These are phyloP conservation scores for Fraxinus paxiana DNA, from an alignment of 305 asterid genomes.

Conservation along the genomic window DNA sequence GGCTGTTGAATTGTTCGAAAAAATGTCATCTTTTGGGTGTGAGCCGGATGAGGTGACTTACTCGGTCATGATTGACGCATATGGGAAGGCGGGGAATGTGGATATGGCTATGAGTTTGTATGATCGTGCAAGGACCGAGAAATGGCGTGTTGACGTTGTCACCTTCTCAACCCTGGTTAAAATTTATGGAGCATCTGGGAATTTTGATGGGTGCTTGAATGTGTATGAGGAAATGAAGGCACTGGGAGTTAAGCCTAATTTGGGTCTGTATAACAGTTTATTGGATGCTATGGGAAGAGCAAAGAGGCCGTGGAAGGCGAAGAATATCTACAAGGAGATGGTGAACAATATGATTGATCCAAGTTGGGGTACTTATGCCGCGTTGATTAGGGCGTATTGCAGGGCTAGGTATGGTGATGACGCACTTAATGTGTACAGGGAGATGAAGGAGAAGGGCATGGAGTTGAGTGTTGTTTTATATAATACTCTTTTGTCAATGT, in stretches of 20 bases:
- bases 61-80: conserved; percentile 79
- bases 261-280: conserved; percentile 60
- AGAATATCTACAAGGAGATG: conserved; percentile 66
- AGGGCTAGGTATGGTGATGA: conserved; percentile 72
- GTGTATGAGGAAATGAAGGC: conserved; percentile 91
- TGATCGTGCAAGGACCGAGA: conserved; percentile 75
- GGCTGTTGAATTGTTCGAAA: conserved; percentile 82
- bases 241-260: conserved; percentile 57
- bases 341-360: conserved; percentile 52
- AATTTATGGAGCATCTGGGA: conserved; percentile 60
- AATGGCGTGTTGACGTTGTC: conserved; percentile 75
- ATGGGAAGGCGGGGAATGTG: conserved; percentile 72
- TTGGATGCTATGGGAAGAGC: conserved; percentile 98
- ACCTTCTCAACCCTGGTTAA: conserved; percentile 69
- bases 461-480: conserved; percentile 59
- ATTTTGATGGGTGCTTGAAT: conserved; percentile 89
- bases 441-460: conserved; percentile 80
- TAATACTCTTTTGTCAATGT: conserved; percentile 67
- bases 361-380: conserved; percentile 72
- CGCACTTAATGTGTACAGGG: conserved; percentile 62
- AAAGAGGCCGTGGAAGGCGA: conserved; percentile 90
- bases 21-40: conserved; percentile 62
- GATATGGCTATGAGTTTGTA: conserved; percentile 71
- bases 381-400: conserved; percentile 66
- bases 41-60: conserved; percentile 74